phyloP scores from a whole-genome alignment of 2,329 filamentous ascomycete genomes.

The Fusarium subtropicale region DNA sequence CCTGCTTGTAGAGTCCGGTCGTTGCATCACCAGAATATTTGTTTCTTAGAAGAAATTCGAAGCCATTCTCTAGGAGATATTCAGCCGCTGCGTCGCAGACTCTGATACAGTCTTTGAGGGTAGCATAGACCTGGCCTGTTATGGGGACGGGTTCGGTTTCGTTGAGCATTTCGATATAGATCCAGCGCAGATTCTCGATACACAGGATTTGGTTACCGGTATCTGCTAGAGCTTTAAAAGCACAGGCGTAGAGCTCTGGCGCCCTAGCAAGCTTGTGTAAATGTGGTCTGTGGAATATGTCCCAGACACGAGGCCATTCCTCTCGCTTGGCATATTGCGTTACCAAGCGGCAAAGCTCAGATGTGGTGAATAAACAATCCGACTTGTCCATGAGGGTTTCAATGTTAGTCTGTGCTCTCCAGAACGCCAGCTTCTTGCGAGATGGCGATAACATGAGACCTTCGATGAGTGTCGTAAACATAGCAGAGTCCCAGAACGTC shows the following conservation, averaged over 20 bases:
- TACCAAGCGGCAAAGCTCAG: slow-evolving; percentile 57
- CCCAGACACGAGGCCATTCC: slow-evolving; percentile 70
- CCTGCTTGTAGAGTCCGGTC: slow-evolving; percentile 11
- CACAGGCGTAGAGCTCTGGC: slow-evolving; percentile 64
- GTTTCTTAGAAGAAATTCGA: neutral
- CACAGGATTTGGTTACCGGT: slow-evolving; percentile 58
- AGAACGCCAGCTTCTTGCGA: slow-evolving; percentile 49
- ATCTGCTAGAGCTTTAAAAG: slow-evolving; percentile 63
- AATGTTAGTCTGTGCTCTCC: slow-evolving; percentile 58
- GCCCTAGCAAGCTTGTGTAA: slow-evolving; percentile 62
- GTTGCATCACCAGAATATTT: neutral
- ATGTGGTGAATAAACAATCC: slow-evolving; percentile 55
- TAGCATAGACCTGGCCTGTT: slow-evolving; percentile 56
- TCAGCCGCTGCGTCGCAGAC: slow-evolving; percentile 64
- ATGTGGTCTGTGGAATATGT: slow-evolving; percentile 67
- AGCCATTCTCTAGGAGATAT: neutral
- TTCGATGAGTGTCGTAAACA: slow-evolving; percentile 63
- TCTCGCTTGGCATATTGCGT: slow-evolving; percentile 58
- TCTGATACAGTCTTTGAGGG: slow-evolving; percentile 66
- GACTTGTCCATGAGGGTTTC: slow-evolving; percentile 58
- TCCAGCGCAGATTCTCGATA: slow-evolving; percentile 62
- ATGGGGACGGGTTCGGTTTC: slow-evolving; percentile 64
- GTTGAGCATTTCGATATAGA: slow-evolving; percentile 68
- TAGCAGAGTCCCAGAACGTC: slow-evolving; percentile 56
- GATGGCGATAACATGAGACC: slow-evolving; percentile 51